phyloP scores from a whole-genome alignment of 2,329 filamentous ascomycete species.

The Trematosphaeria pertusa region DNA sequence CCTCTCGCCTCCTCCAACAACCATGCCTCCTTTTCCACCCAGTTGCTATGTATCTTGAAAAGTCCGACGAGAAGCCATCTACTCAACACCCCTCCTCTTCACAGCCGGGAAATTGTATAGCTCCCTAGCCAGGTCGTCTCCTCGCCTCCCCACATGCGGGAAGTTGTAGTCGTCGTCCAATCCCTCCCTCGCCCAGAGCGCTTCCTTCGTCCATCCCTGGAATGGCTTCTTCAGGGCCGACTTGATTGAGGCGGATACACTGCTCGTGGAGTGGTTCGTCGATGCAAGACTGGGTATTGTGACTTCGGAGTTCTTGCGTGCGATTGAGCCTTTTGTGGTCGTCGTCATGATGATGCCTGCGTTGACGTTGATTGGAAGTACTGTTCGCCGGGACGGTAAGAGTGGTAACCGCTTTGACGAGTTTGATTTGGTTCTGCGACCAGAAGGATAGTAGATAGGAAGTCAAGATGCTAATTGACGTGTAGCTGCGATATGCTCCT shows the following conservation, averaged over 20 bases:
- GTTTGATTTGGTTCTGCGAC: too few relatives aligned
- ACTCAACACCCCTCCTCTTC: too few relatives aligned
- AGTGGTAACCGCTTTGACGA: too few relatives aligned
- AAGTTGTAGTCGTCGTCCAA: conserved; percentile 49
- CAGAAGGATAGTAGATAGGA: too few relatives aligned
- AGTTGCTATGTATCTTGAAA: too few relatives aligned
- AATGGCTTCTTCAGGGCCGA: conserved; percentile 42
- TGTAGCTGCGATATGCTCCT: too few relatives aligned
- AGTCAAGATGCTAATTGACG: too few relatives aligned
- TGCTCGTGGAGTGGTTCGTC: conserved; percentile 6
- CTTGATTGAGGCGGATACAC: conserved; percentile 22
- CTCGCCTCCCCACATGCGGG: conserved; percentile 18
- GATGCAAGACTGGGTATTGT: neutral
- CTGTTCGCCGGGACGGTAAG: too few relatives aligned
- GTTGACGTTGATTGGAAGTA: neutral
- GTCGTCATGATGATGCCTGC: neutral
- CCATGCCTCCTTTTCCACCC: too few relatives aligned
- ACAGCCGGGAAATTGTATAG: too few relatives aligned
- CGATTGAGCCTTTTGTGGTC: neutral
- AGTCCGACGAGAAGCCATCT: too few relatives aligned
- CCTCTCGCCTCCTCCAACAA: too few relatives aligned
- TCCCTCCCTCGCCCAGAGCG: conserved; percentile 39
- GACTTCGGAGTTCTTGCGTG: conserved; percentile 1
- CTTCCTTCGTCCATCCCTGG: conserved; percentile 43
- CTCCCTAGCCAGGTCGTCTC: conserved; percentile 1